phyloP scores from a whole-genome alignment of 148 eudicot genomes.

The Camellia japonica region DNA sequence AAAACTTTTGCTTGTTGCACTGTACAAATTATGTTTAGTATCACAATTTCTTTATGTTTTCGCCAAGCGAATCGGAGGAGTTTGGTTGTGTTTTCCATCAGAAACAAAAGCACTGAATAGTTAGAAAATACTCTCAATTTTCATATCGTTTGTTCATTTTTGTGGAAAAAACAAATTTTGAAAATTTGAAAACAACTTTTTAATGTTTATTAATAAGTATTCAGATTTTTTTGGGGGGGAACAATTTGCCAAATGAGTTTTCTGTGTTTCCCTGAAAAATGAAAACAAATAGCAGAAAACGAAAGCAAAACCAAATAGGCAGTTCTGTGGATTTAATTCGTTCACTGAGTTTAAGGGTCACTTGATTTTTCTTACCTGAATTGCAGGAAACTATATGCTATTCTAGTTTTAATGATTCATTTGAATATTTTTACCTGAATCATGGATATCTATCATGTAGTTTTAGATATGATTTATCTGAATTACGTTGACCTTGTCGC shows the following conservation, averaged over 20 bases:
- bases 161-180: too few relatives aligned
- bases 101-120: too few relatives aligned
- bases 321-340: not conserved
- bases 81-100: too few relatives aligned
- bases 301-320: too few relatives aligned
- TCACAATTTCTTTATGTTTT: not conserved
- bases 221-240: too few relatives aligned
- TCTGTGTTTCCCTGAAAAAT: too few relatives aligned
- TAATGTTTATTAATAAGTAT: too few relatives aligned
- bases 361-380: not conserved
- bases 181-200: too few relatives aligned
- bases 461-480: constrained; percentile 11
- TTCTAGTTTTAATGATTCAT: not conserved
- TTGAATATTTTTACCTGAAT: not conserved
- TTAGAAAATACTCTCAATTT: too few relatives aligned
- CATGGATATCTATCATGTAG: not conserved
- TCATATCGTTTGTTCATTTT: too few relatives aligned
- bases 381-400: not conserved
- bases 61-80: not conserved
- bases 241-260: too few relatives aligned
- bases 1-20: not conserved
- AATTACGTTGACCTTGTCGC: constrained; percentile 14
- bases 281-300: too few relatives aligned
- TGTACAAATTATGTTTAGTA: not conserved
- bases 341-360: not conserved